Base-by-base conservation (phyloP, 1,139 yeast genomes). In the Yamadazyma spencermartinsiae region DNA sequence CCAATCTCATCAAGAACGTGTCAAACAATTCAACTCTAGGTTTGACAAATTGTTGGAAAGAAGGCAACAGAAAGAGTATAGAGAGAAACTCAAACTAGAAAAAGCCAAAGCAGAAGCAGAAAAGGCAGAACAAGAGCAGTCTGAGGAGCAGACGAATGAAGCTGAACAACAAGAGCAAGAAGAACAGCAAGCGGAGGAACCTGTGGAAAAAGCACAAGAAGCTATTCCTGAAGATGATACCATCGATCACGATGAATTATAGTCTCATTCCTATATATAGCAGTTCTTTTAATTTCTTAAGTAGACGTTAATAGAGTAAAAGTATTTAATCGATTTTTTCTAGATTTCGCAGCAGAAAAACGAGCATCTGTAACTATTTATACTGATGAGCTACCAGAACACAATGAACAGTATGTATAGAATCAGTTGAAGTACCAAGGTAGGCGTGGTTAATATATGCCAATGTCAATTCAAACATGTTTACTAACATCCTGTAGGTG, bases 171-270 rank as follows among this genome's bases (percentile, higher is more conserved):
- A 49, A 38, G 50, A 38, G 18, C 49, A 49, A 30, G 48, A 41
- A 18, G 49, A 34, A n/a, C 24, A 41, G 18, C 47, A 41, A 31
- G 49, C 26, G 19, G 54, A 59, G 36, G 64, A 59, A 35, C 52
- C 59, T 2, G 61, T 54, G 36, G 47, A 52, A 15, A 35, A 19
- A 19, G 27, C 31, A 13, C 24, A 26, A 24, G 33, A 13, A 4
- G 29, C 24, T 16, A 21, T 15, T 21, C 31, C 14, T 35, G 24
- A 30, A 26, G 18, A 13, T 13, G 26, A 25, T 11, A 37, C 42
- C 30, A 17, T 51, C 4, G 54, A 48, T 10, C 85, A 79, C 59
- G 87, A 81, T 58, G 88, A 82, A 63, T 72, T 81, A 67, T 80
- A 70, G 31, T 28, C 8, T 4, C 16, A 12, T 26, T 5, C 11